A percentile compares a stretch with the other conserved stretches of the same genome.
These are phyloP conservation scores for Eleusine coracana DNA, from an alignment of 176 grass and related monocot species.

Conservation along the genomic window DNA sequence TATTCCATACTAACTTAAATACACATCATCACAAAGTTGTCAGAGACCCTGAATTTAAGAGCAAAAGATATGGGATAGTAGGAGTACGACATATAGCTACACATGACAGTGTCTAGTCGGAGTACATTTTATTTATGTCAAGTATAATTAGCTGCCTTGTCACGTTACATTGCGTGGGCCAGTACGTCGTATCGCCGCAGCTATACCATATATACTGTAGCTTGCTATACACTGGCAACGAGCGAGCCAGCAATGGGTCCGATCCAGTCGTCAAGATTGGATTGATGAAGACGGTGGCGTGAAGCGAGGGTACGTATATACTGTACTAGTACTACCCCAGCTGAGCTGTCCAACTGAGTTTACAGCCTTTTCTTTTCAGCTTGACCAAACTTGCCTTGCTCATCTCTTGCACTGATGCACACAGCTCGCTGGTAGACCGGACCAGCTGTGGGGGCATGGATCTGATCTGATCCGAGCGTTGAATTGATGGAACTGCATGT, in stretches of 20 bases:
- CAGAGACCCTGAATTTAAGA: too few species aligned
- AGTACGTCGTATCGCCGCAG: background rate
- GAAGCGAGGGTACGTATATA: background rate
- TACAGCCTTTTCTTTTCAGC: conserved; percentile 23
- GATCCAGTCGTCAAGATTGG: background rate
- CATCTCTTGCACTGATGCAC: background rate
- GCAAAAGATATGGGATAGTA: too few species aligned
- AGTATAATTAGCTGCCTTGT: too few species aligned
- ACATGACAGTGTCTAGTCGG: too few species aligned
- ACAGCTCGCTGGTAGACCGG: background rate
- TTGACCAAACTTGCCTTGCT: background rate
- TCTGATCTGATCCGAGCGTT: background rate
- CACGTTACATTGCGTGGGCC: background rate
- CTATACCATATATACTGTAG: background rate
- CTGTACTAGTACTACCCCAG: background rate
- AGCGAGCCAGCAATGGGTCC: background rate
- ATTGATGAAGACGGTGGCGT: background rate
- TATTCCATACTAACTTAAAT: background rate
- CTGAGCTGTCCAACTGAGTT: background rate
- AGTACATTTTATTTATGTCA: background rate
- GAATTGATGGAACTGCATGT: conserved; percentile 37
- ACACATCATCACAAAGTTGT: too few species aligned
- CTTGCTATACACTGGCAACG: background rate
- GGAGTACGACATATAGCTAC: too few species aligned
- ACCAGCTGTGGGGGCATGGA: background rate